Conservation (phyloP, 768 basidiomycete genomes). For the Rhizopogon rudus region DNA sequence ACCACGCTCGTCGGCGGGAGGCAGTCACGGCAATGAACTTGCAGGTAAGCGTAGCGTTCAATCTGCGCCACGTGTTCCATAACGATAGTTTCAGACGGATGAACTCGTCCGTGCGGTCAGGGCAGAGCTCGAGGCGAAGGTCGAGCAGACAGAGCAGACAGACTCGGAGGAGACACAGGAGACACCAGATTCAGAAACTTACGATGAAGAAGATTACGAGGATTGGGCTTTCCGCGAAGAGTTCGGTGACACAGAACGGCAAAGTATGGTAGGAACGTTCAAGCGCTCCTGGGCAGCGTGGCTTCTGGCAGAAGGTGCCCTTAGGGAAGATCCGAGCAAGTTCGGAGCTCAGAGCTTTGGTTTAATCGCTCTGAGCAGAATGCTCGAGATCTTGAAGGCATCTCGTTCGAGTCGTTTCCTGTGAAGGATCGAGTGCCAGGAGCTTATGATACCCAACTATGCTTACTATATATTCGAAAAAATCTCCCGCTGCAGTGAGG, state of each 20-base stretch:
- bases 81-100: conserved; percentile 28
- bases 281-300: conserved; percentile 41
- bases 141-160: conserved; percentile 17
- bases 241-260: conserved; percentile 10
- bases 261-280: conserved; percentile 25
- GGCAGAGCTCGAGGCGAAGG: conserved; percentile 21
- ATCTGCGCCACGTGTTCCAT: neutral
- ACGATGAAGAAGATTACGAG: conserved; percentile 12
- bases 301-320: conserved; percentile 29
- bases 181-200: too few relatives aligned
- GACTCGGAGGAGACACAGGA: conserved; percentile 19
- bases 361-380: conserved; percentile 35
- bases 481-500: too few relatives aligned
- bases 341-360: conserved; percentile 45
- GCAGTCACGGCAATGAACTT: conserved; percentile 38
- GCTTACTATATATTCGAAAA: too few relatives aligned
- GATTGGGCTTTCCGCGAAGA: conserved; percentile 13
- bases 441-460: neutral
- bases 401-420: neutral
- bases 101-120: conserved; percentile 34
- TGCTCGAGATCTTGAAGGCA: conserved; percentile 36
- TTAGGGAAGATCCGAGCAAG: conserved; percentile 17
- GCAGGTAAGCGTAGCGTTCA: conserved; percentile 25
- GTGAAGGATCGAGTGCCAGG: neutral
- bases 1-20: conserved; percentile 36